Evolutionary conservation across 1,284 basidiomycete genomes (phyloP).

Genomic region (Ustilago hordei): DNA sequence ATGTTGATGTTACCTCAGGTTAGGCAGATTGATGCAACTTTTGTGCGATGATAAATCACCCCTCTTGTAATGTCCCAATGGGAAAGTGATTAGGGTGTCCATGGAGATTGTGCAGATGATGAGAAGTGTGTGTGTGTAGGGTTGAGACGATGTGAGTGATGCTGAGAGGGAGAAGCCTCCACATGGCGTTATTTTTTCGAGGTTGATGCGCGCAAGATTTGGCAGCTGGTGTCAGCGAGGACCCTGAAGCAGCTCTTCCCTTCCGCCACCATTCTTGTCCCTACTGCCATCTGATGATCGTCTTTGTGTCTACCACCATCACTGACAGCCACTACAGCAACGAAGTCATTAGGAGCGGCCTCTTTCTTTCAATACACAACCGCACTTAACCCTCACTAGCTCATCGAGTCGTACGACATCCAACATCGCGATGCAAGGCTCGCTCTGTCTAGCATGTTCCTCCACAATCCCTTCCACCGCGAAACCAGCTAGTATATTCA

Average conservation of each 20-base stretch:
- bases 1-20: conserved; percentile 88
- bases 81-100: not conserved
- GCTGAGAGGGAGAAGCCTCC: not conserved
- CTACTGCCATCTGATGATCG: not conserved
- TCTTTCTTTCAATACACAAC: too few relatives aligned
- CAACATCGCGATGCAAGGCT: conserved; percentile 10
- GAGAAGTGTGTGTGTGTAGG: not conserved
- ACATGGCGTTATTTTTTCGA: conserved; percentile 3
- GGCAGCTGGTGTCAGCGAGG: conserved; percentile 5
- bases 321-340: too few relatives aligned
- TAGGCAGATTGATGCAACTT: conserved; percentile 95
- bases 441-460: conserved; percentile 42
- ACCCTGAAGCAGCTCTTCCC: not conserved
- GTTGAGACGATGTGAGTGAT: not conserved
- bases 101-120: not conserved
- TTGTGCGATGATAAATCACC: conserved; percentile 21
- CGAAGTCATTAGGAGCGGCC: too few relatives aligned
- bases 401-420: not conserved
- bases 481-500: conserved; percentile 27
- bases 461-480: conserved; percentile 29
- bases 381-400: too few relatives aligned
- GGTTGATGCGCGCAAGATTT: not conserved
- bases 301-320: not conserved
- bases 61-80: not conserved
- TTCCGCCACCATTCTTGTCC: not conserved